phyloP scores from a whole-genome alignment of 345 rosid genomes.

The Citrus cavaleriei region DNA sequence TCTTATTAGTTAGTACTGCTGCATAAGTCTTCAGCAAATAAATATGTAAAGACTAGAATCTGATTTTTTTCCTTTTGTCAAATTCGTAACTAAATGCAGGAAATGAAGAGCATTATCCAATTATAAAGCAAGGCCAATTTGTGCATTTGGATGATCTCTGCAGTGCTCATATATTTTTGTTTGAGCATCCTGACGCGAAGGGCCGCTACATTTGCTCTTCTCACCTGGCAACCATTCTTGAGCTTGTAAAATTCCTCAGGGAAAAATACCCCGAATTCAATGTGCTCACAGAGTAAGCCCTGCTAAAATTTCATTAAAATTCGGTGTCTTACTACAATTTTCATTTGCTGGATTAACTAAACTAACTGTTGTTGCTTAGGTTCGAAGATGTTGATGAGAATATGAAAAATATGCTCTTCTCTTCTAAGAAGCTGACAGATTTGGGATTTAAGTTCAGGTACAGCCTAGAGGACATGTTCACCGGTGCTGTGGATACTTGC shows the following conservation, averaged over 20 bases:
- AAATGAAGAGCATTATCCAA: conserved; percentile 70
- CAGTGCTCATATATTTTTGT: conserved; percentile 68
- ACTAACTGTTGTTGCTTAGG: conserved; percentile 28
- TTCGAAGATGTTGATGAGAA: conserved; percentile 56
- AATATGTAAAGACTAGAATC: no score
- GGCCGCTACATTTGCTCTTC: conserved; percentile 88
- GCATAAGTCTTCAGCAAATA: no score
- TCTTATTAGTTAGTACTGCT: no score
- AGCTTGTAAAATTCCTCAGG: conserved; percentile 46
- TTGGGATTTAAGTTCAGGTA: conserved; percentile 72
- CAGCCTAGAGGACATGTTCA: conserved; percentile 71
- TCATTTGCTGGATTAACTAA: neutral
- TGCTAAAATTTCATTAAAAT: neutral
- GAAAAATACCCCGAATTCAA: conserved; percentile 63
- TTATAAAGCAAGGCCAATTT: conserved; percentile 76
- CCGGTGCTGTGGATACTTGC: conserved; percentile 72
- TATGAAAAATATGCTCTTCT: conserved; percentile 37
- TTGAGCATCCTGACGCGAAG: conserved; percentile 58
- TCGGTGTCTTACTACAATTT: neutral
- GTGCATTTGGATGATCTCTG: conserved; percentile 93
- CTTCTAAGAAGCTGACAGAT: conserved; percentile 62
- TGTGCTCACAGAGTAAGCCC: conserved; percentile 54
- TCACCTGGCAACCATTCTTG: conserved; percentile 52
- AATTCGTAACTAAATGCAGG: conserved; percentile 34
- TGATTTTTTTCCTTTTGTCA: no score